Base-by-base conservation (phyloP, 805 yeast genomes). In the Gaillardinia entomophila region DNA sequence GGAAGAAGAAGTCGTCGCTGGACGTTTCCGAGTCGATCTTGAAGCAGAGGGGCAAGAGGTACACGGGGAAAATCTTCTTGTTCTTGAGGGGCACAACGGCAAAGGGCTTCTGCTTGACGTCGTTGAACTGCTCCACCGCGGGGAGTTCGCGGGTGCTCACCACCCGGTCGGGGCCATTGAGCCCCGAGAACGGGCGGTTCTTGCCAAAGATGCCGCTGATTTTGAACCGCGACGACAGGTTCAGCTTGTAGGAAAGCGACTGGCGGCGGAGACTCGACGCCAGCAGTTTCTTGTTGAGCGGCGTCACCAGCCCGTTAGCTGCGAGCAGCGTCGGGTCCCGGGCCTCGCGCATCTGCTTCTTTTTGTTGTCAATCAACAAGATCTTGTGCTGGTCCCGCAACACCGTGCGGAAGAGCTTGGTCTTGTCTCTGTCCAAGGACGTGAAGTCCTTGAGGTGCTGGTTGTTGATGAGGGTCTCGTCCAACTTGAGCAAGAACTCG, bases 141-240 rank as follows among this genome's bases (percentile, higher is more conserved):
- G 95, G 95, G 28, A 88, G 60, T 27, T 79, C 83, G 27, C 51
- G 48, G 1, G 75, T 68, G n/a, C 55, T 58, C 16, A 71, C 72
- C 22, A 69, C 55, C 43, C 66, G 57, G 20, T 77, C 83, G 5
- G 68, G 45, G 18, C 51, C 49, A 42, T 67, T 71, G 28, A 77
- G 62, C n/a, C n/a, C n/a, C 1, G 82, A 70, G 42, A 82, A 82
- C 17, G 85, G 80, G 34, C 84, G 67, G 1, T 76, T 55, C 38
- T 73, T 78, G 23, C 44, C 55, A 47, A 77, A 74, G 22, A 78
- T 55, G 0, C 83, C 84, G 37, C 81, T 77, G 3, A 78, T 57
- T 37, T 74, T 73, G 45, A 68, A 68, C 46, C 63, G 60, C 39
- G 68, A 62, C 2, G 60, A 42, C 2, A 70, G 52, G 36, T 51